phyloP scores from a whole-genome alignment of 2,329 filamentous ascomycete species.

The Tolypocladium inflatum region DNA sequence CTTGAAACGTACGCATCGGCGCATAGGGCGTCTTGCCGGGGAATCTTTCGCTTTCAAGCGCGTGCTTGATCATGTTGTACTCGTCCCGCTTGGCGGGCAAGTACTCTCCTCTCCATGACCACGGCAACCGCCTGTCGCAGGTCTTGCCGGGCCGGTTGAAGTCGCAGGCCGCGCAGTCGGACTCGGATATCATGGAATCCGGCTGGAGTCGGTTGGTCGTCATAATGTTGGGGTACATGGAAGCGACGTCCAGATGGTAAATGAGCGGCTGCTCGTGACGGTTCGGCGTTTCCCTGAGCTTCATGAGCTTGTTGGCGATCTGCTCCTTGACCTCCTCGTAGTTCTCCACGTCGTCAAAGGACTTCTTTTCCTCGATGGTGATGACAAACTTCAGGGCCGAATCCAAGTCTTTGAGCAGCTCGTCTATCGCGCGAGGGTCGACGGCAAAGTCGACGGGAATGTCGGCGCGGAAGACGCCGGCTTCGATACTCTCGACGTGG shows the following conservation, averaged over 20 bases:
- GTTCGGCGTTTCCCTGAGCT: conserved; percentile 74
- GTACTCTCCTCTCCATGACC: conserved; percentile 98
- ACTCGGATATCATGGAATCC: conserved; percentile 97
- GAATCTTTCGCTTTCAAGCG: conserved; percentile 86
- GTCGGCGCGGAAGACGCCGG: conserved; percentile 90
- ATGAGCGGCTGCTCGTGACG: conserved; percentile 80
- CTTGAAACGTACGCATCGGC: conserved; percentile 66
- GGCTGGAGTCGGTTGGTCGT: conserved; percentile 96
- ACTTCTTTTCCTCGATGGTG: conserved; percentile 75
- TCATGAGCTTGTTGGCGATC: conserved; percentile 60
- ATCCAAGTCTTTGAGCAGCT: conserved; percentile 78
- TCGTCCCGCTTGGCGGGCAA: conserved; percentile 92
- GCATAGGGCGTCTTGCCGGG: conserved; percentile 67
- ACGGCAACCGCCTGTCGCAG: conserved; percentile 87
- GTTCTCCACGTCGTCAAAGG: conserved; percentile 67
- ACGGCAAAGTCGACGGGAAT: conserved; percentile 91
- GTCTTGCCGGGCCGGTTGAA: conserved; percentile 97
- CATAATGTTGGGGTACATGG: conserved; percentile 99
- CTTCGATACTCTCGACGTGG: conserved; percentile 98
- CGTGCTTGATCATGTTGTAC: conserved; percentile 97
- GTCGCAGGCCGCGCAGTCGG: conserved; percentile 93
- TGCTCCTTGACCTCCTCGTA: conserved; percentile 79
- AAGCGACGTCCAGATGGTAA: conserved; percentile 96
- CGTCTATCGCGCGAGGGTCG: conserved; percentile 82
- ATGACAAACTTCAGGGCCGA: conserved; percentile 83